Evolutionary conservation across 495 filamentous ascomycete species (phyloP).

Genomic region (Daldinia concentrica): DNA sequence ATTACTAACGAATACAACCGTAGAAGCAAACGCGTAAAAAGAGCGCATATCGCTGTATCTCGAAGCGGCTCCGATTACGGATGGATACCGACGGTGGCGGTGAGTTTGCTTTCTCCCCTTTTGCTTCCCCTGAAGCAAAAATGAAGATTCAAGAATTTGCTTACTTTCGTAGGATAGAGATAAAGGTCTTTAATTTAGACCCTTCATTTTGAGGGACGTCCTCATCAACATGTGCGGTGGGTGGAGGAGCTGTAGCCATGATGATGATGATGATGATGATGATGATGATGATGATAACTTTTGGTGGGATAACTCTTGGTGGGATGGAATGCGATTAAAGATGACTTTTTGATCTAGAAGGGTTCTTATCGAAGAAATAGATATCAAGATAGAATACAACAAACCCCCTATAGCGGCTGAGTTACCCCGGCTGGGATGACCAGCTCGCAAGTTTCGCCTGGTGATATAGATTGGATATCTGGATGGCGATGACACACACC

Average conservation of each 20-base stretch:
- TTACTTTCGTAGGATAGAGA: constrained; percentile 84
- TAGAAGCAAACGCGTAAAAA: background rate
- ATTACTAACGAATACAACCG: background rate
- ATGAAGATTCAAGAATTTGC: constrained; percentile 27
- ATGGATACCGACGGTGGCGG: constrained; percentile 38
- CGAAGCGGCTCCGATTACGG: constrained; percentile 28
- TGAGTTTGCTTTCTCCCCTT: constrained; percentile 15
- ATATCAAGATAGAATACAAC: background rate
- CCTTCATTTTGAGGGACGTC: constrained; percentile 80
- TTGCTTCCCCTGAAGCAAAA: background rate
- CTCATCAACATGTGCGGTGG: constrained; percentile 43
- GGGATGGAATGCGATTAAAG: constrained; percentile 4
- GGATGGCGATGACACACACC: constrained; percentile 21
- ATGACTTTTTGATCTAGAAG: background rate
- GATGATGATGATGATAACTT: constrained; percentile 36
- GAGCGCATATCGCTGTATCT: constrained; percentile 8
- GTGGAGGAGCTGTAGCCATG: constrained; percentile 44
- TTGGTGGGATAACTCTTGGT: background rate
- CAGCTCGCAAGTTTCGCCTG: constrained; percentile 14
- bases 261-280: no score
- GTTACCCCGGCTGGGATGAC: constrained; percentile 31
- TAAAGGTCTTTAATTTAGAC: constrained; percentile 83
- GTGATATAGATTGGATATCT: constrained; percentile 16
- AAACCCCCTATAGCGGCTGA: constrained; percentile 24
- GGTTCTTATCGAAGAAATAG: background rate